Conservation (phyloP, 805 yeast genomes). For the Yamadazyma laniorum region DNA sequence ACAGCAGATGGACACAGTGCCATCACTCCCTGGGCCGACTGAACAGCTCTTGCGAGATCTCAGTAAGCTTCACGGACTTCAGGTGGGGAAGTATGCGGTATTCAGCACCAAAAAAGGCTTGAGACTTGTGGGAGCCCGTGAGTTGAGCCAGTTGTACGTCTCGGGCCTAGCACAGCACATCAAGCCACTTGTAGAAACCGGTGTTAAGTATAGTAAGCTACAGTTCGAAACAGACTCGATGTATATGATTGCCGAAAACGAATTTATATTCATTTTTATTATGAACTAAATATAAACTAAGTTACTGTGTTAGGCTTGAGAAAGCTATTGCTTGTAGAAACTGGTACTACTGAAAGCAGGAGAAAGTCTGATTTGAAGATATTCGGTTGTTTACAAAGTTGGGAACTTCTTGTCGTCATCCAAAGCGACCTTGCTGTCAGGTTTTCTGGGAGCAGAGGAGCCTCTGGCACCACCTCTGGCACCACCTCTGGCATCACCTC, state of each 20-base stretch:
- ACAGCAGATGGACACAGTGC: background rate
- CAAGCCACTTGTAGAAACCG: conserved; percentile 7
- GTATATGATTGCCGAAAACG: conserved; percentile 9
- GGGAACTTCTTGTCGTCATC: conserved; percentile 69
- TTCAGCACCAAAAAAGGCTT: background rate
- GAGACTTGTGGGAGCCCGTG: conserved; percentile 2
- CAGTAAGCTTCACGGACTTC: conserved; percentile 2
- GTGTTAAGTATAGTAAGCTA: conserved; percentile 10
- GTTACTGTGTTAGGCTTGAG: conserved; percentile 2
- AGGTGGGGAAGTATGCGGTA: conserved; percentile 3
- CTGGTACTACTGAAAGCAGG: no score
- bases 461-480: conserved; percentile 13
- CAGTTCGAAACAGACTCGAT: conserved; percentile 4
- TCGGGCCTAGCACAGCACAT: conserved; percentile 2
- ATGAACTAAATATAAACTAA: conserved; percentile 8
- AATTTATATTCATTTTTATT: conserved; percentile 12
- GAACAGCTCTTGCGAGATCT: background rate
- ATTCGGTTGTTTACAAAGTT: conserved; percentile 50
- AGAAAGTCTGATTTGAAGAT: no score
- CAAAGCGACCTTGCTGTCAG: conserved; percentile 30
- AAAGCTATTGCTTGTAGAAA: no score
- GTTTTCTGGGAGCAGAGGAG: conserved; percentile 1
- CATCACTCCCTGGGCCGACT: conserved; percentile 1
- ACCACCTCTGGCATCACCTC: conserved; percentile 24
- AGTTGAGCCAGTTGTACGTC: background rate